phyloP scores from a whole-genome alignment of 179 eudicot species.

The Silene vulgaris region DNA sequence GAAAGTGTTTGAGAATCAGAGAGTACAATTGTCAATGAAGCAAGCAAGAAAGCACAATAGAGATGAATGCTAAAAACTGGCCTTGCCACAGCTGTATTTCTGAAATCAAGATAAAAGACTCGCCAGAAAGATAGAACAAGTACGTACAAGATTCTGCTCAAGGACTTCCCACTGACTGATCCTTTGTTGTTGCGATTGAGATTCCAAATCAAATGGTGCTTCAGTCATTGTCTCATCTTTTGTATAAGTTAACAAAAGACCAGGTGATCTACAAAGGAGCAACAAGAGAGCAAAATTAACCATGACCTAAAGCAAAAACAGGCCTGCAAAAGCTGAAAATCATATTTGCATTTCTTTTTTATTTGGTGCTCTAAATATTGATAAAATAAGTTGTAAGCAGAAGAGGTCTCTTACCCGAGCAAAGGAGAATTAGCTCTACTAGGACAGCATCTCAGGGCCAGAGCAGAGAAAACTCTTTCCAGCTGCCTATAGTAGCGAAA shows the following conservation, averaged over 20 bases:
- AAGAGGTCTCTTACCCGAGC: slow-evolving; percentile 44
- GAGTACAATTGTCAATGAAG: neutral
- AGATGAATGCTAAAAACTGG: neutral
- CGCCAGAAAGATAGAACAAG: neutral
- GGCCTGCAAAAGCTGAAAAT: neutral
- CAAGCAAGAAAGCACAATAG: neutral
- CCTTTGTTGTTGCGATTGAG: slow-evolving; percentile 37
- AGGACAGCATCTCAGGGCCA: slow-evolving; percentile 75
- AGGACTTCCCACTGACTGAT: slow-evolving; percentile 81
- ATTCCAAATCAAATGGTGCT: slow-evolving; percentile 44
- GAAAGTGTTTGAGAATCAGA: neutral
- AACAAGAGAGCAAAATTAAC: slow-evolving; percentile 22
- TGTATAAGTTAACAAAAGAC: slow-evolving; percentile 63
- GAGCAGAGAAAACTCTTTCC: slow-evolving; percentile 68
- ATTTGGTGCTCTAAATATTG: neutral
- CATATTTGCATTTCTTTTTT: neutral
- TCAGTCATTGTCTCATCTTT: slow-evolving; percentile 47
- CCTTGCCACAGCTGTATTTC: neutral
- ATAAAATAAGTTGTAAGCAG: neutral
- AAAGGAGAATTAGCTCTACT: slow-evolving; percentile 39
- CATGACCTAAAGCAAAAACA: neutral
- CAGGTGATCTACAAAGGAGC: slow-evolving; percentile 38
- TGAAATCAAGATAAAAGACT: neutral
- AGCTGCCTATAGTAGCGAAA: slow-evolving; percentile 50
- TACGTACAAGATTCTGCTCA: slow-evolving; percentile 77